Conservation (phyloP, 192 early-diverging fungal species). For the Phlyctochytrium bullatum region DNA sequence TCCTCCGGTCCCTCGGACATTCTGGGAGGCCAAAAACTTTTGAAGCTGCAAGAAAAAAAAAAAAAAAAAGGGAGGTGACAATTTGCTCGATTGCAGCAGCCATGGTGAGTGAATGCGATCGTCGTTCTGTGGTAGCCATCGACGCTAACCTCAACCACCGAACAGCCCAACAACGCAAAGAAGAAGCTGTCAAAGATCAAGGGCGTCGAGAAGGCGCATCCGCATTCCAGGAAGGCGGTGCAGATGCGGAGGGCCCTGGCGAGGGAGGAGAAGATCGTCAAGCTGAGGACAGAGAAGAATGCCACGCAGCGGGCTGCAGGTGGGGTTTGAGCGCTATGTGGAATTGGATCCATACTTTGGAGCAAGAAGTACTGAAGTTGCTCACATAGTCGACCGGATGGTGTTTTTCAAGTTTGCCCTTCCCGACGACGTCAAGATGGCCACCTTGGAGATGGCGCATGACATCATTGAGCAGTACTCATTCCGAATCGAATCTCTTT, state of each 20-base stretch:
- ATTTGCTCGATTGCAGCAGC: too few relatives aligned
- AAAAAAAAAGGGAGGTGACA: too few relatives aligned
- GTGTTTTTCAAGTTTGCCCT: slow-evolving; percentile 68
- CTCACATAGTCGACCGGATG: slow-evolving; percentile 46
- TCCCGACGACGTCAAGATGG: slow-evolving; percentile 34
- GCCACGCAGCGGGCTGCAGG: slow-evolving; percentile 15
- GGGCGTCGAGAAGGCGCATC: slow-evolving; percentile 66
- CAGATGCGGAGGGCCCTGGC: slow-evolving; percentile 64
- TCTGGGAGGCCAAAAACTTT: too few relatives aligned
- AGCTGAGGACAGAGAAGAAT: slow-evolving; percentile 43
- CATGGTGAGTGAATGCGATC: too few relatives aligned
- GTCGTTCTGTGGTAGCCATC: too few relatives aligned
- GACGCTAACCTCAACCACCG: neutral
- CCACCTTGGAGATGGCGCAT: slow-evolving; percentile 42
- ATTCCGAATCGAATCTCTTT: slow-evolving; percentile 22
- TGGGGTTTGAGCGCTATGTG: neutral
- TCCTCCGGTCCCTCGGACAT: too few relatives aligned
- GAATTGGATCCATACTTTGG: neutral
- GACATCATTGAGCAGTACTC: slow-evolving; percentile 41
- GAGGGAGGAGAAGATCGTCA: slow-evolving; percentile 46
- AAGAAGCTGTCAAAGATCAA: slow-evolving; percentile 30
- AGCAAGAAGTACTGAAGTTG: neutral
- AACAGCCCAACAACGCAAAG: slow-evolving; percentile 31
- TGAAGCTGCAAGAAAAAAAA: neutral
- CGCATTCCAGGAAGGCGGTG: slow-evolving; percentile 68